A percentile compares a stretch with the other conserved stretches of the same genome.
These are phyloP conservation scores for Porogramme epimiltina DNA, from an alignment of 1,284 basidiomycete species.

Conservation along the genomic window DNA sequence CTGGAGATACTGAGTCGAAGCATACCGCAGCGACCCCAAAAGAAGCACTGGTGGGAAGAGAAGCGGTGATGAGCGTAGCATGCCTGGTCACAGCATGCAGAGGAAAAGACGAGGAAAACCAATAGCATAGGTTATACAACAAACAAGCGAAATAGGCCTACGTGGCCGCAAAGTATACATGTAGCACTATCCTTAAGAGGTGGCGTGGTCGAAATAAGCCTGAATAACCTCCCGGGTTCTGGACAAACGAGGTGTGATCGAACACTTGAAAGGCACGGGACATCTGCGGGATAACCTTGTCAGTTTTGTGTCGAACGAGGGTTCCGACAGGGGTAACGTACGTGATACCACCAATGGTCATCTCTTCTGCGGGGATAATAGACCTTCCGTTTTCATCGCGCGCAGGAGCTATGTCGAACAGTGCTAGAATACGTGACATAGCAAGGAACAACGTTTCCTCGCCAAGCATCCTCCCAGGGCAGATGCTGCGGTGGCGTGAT, in stretches of 20 bases:
- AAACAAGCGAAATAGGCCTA: no score
- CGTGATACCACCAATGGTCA: constrained; percentile 11
- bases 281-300: background rate
- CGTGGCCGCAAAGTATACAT: no score
- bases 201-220: background rate
- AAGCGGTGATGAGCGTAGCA: no score
- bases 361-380: constrained; percentile 11
- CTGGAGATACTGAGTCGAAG: no score
- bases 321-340: background rate
- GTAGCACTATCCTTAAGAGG: no score
- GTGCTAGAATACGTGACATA: constrained; percentile 40
- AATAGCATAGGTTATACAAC: no score
- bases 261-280: constrained; percentile 9
- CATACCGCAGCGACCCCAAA: no score
- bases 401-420: constrained; percentile 37
- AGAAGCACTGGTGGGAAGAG: no score
- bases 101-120: no score
- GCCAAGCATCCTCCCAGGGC: constrained; percentile 45
- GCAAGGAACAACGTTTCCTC: constrained; percentile 42
- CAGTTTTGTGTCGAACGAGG: background rate
- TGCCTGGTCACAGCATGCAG: no score
- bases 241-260: constrained; percentile 2
- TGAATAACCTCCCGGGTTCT: constrained; percentile 2
- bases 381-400: constrained; percentile 16
- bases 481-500: constrained; percentile 33